Percentiles rank a stretch among this genome's conserved stretches.
Conservation (phyloP, 441 rosid species). For the Erysimum cheiri region DNA sequence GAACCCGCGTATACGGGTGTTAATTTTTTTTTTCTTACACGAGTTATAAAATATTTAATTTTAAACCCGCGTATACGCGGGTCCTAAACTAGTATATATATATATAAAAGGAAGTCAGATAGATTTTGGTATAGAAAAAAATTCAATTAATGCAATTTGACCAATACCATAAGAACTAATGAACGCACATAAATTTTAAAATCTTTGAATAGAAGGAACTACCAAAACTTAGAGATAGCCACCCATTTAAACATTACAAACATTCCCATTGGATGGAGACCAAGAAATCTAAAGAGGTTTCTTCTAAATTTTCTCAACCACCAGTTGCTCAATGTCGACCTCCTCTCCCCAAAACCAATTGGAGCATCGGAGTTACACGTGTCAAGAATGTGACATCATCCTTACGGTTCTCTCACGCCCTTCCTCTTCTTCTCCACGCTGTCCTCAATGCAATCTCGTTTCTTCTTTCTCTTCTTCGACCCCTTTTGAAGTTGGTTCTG, state of each 20-base stretch:
- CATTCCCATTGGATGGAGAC: neutral
- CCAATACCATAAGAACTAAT: neutral
- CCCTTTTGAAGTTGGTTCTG: neutral
- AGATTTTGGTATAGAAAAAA: neutral
- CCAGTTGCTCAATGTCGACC: conserved; percentile 39
- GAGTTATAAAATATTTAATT: no score
- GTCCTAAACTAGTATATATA: no score
- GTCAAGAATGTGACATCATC: conserved; percentile 55
- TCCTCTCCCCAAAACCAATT: conserved; percentile 22
- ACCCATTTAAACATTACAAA: neutral
- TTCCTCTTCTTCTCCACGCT: conserved; percentile 30
- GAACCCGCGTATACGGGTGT: no score
- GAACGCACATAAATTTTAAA: neutral
- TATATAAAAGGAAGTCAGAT: neutral
- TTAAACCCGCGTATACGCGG: no score
- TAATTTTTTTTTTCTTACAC: no score
- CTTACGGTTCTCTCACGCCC: conserved; percentile 45
- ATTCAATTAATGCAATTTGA: conserved; percentile 7
- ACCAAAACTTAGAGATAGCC: neutral
- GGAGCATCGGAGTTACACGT: conserved; percentile 48
- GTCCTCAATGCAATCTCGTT: conserved; percentile 47
- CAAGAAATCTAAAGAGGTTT: neutral
- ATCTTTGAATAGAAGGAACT: neutral
- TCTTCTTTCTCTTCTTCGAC: conserved; percentile 18
- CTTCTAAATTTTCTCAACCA: neutral